Evolutionary conservation across 2,329 filamentous ascomycete genomes (phyloP), one percentile per base, ranked within the genome.

Genomic region (Paraphoma sp.): DNA sequence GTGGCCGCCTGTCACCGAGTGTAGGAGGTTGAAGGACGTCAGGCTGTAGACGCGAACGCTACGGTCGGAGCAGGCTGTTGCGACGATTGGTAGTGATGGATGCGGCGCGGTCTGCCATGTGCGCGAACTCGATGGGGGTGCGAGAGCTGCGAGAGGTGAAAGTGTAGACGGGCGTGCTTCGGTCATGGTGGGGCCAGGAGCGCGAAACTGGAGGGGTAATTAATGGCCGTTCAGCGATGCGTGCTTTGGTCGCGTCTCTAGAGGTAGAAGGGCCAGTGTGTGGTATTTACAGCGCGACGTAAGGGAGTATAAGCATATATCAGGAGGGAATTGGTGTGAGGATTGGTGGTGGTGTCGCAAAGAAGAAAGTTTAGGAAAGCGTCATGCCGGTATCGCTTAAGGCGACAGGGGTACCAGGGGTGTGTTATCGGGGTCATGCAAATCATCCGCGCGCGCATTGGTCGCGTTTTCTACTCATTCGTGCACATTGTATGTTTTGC

Each of bases 21-120:
- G 92, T 72, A 96, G 89, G 48, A 92, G 85, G 12, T 87, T 87
- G 73, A 96, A 91, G 53, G 89, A 90, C 36, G 86, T 86, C 48
- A 98, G 87, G 48, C 91, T 96, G 83, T 96, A 97, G 69, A 99
- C 85, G 59, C 92, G 93, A 54, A 95, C 91, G 38, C 89, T 89
- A 73, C 95, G 96, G 75, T 91, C 88, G 56, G 91, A 88, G 78
- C 93, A 92, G 59, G 92, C 89, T 16, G 94, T 97, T 54, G 94
- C 95, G 68, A 97, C 83, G 57, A 98, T 86, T 3, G 95, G 94
- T 17, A 95, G 88, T 29, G 88, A 89, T 2, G 94, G 93, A 73
- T 99, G 95, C 1, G 93, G 91, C 55, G 88, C 82, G 17, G 91
- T 92, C 62, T 88, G 87, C 95, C 95, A 99, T 69, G 92, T 89